phyloP scores from a whole-genome alignment of 768 basidiomycete genomes.

The Russula griseocarnosa region DNA sequence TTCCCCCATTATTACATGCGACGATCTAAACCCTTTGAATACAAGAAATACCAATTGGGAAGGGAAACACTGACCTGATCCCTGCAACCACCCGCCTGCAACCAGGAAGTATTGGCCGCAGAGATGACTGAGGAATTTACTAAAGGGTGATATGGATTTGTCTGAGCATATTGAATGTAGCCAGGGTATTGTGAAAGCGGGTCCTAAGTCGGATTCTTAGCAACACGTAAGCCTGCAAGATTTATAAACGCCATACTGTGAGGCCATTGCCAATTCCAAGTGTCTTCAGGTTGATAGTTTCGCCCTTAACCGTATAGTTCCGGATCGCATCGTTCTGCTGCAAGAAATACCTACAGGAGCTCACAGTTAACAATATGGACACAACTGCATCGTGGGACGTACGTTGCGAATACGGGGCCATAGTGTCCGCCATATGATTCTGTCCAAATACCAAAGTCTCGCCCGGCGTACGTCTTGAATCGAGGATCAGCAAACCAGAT shows the following conservation, averaged over 20 bases:
- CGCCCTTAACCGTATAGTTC: constrained; percentile 42
- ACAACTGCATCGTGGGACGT: constrained; percentile 11
- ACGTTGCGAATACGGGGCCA: constrained; percentile 39
- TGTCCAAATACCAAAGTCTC: constrained; percentile 57
- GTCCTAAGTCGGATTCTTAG: constrained; percentile 31
- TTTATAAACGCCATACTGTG: constrained; percentile 41
- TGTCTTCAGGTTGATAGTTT: constrained; percentile 53
- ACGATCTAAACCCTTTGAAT: constrained; percentile 40
- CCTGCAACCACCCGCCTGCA: constrained; percentile 45
- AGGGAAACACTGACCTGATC: constrained; percentile 38
- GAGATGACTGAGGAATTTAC: constrained; percentile 43
- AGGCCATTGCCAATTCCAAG: constrained; percentile 63
- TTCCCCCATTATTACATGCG: constrained; percentile 47
- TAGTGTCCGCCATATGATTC: constrained; percentile 49
- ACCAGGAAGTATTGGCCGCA: constrained; percentile 44
- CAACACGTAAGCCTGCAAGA: not conserved
- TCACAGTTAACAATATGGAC: not conserved
- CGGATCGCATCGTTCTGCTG: constrained; percentile 56
- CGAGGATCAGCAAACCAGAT: constrained; percentile 54
- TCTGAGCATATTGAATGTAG: constrained; percentile 51
- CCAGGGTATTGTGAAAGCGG: constrained; percentile 52
- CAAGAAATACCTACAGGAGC: constrained; percentile 44
- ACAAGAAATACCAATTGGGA: not conserved
- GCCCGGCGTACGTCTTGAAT: constrained; percentile 46
- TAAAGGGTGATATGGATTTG: constrained; percentile 52